Evolutionary conservation across 2,329 filamentous ascomycete genomes (phyloP), one percentile per base, ranked within the genome.

Genomic region (Trichophyton verrucosum): DNA sequence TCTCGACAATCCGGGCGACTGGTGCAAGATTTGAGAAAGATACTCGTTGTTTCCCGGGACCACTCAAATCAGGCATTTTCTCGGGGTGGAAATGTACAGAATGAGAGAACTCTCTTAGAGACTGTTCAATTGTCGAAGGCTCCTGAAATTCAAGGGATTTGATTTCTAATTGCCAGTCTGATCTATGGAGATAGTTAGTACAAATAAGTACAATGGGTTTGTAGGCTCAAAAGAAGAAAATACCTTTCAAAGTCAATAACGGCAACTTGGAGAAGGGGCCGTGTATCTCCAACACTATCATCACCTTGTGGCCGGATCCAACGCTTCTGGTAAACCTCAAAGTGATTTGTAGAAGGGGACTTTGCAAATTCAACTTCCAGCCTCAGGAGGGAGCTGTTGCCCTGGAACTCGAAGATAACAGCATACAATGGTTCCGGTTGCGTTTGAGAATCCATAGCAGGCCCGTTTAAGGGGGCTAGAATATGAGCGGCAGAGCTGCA

Each of bases 81-180:
- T 63, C 65, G 7, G 62, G 63, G 20, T 62, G 61, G 40, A 74
- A 70, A 1, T 64, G 59, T 8, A 74, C 66, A 1, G 66, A 66
- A 56, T 71, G 66, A 3, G 69, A 69, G 55, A 74, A 73, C 13
- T 64, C 56, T 53, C 64, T 68, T 44, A 73, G 62, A 1, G 69
- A 65, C 24, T 61, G 56, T 33, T 69, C 63, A 56, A 69, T 71
- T n/a, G 60, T 68, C 4, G 61, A 66, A 17, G 63, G 64, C 40
- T 70, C 65, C 9, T 75, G 65, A 24, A 76, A 72, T 27, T 74
- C 69, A 9, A 77, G 62, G 2, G 71, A 68, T 62, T 73, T 73
- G 61, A 77, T 70, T 60, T 76, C 73, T 8, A 76, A 64, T 61
- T 76, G 71, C 68, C 75, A 75, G 62, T 77, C 75, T 13, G 70